Conservation (phyloP, 805 yeast genomes). For the Lachancea nothofagi region DNA sequence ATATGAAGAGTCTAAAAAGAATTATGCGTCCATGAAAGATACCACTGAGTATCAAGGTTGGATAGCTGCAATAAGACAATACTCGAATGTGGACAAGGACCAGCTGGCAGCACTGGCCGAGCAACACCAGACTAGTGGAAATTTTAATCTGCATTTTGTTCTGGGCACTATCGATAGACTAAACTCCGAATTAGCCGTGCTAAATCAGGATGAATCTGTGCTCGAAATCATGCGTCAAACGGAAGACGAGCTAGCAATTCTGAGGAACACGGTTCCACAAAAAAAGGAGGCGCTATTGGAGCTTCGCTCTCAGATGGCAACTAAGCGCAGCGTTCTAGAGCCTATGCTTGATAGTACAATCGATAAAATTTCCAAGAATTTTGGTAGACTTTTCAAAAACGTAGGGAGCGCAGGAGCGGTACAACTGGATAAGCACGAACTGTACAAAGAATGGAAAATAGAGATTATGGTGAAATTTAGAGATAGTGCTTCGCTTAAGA, state of each 20-base stretch:
- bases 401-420: slow-evolving; percentile 91
- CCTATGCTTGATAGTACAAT: slow-evolving; percentile 52
- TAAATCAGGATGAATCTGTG: slow-evolving; percentile 37
- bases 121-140: slow-evolving; percentile 32
- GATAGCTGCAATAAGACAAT: slow-evolving; percentile 28
- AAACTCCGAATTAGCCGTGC: slow-evolving; percentile 40
- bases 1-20: slow-evolving; percentile 28
- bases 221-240: slow-evolving; percentile 31
- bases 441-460: slow-evolving; percentile 73
- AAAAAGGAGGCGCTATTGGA: slow-evolving; percentile 17
- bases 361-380: slow-evolving; percentile 52
- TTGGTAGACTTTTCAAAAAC: slow-evolving; percentile 56
- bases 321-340: slow-evolving; percentile 51
- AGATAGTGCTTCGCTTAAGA: slow-evolving; percentile 62
- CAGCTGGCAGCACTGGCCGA: slow-evolving; percentile 38
- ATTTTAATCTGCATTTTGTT: slow-evolving; percentile 38
- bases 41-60: slow-evolving; percentile 27
- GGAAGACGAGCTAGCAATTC: slow-evolving; percentile 19
- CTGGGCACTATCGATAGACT: slow-evolving; percentile 39
- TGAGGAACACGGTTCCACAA: slow-evolving; percentile 23
- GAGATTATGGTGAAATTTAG: slow-evolving; percentile 83
- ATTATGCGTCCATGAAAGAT: slow-evolving; percentile 21
- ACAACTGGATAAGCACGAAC: slow-evolving; percentile 41
- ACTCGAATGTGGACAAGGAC: slow-evolving; percentile 38
- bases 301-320: slow-evolving; percentile 35